Evolutionary conservation across 2,329 filamentous ascomycete genomes (phyloP), one percentile per base, ranked within the genome.

Genomic region (Kalaharituber pfeilii): DNA sequence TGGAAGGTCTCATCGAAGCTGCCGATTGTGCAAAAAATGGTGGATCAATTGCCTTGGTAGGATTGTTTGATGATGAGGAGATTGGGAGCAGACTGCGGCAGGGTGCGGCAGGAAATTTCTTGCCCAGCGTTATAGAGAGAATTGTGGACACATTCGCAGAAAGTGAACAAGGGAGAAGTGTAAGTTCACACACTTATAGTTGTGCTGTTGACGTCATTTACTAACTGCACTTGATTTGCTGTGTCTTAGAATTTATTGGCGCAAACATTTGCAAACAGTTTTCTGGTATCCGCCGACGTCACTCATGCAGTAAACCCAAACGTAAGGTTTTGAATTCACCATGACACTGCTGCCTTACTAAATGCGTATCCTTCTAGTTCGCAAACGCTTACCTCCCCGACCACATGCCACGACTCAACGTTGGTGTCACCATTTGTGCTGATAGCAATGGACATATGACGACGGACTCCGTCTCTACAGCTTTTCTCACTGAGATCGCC

Each of bases 1-100:
- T 95, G 52, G 81, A 88, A 68, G 88, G 80, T 2, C 79, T 98
- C 0, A 73, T 95, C 26, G 79, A 82, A 50, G 79, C 81, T 18
- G 72, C 77, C 11, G 70, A 73, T 26, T 65, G 74, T 36, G 66
- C 72, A 1, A 71, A 75, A 1, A 67, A 72, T 8, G 76, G 82
- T 57, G 76, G 80, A n/a, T 77, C 82, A 53, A 80, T 96, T 69
- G 93, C 93, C 70, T 74, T 95, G 53, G 85, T 91, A 30, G 87
- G 83, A n/a, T 81, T 95, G 63, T 96, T 96, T 65, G 91, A 96
- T 66, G 84, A 95, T 64, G 91, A 98, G 69, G 91, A 98, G 69
- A 94, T 98, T 57, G 91, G 91, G 57, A 93, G 84, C 25, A 74
- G 86, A 7, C 78, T 95, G 51, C 84, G 89, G 54, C 89, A 96